Evolutionary conservation across 352 stramenopile species (phyloP).

Genomic region (Pythium guiyangense): DNA sequence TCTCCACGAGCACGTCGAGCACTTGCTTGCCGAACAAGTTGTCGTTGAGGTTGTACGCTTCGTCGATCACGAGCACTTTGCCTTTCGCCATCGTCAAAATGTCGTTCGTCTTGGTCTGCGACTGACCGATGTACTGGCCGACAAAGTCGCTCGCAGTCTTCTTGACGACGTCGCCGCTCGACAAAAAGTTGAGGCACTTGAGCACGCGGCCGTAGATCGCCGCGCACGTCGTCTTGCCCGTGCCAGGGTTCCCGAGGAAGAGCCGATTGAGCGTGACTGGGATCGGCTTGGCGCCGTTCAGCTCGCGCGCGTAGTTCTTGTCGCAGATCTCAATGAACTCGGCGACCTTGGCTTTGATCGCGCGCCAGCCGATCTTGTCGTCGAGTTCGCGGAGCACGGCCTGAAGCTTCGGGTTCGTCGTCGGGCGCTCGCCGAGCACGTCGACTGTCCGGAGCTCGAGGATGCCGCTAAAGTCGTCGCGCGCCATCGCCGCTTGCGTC

Average conservation of each 20-base stretch:
- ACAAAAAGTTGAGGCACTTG: slow-evolving; percentile 87
- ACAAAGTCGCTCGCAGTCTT: slow-evolving; percentile 89
- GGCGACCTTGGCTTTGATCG: slow-evolving; percentile 73
- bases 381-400: slow-evolving; percentile 52
- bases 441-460: slow-evolving; percentile 58
- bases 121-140: slow-evolving; percentile 76
- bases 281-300: slow-evolving; percentile 58
- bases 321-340: slow-evolving; percentile 75
- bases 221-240: slow-evolving; percentile 91
- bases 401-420: slow-evolving; percentile 67
- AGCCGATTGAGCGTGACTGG: slow-evolving; percentile 78
- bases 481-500: slow-evolving; percentile 49
- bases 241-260: slow-evolving; percentile 91
- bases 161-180: slow-evolving; percentile 85
- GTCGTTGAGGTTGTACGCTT: slow-evolving; percentile 90
- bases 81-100: slow-evolving; percentile 81
- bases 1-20: slow-evolving; percentile 88
- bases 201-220: slow-evolving; percentile 84
- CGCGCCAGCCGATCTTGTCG: slow-evolving; percentile 68
- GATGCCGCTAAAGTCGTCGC: slow-evolving; percentile 56
- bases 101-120: slow-evolving; percentile 80
- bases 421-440: slow-evolving; percentile 75
- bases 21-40: slow-evolving; percentile 63
- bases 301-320: slow-evolving; percentile 80
- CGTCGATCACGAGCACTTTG: slow-evolving; percentile 93